phyloP scores from a whole-genome alignment of 2,329 filamentous ascomycete genomes.

The Colletotrichum sp. region DNA sequence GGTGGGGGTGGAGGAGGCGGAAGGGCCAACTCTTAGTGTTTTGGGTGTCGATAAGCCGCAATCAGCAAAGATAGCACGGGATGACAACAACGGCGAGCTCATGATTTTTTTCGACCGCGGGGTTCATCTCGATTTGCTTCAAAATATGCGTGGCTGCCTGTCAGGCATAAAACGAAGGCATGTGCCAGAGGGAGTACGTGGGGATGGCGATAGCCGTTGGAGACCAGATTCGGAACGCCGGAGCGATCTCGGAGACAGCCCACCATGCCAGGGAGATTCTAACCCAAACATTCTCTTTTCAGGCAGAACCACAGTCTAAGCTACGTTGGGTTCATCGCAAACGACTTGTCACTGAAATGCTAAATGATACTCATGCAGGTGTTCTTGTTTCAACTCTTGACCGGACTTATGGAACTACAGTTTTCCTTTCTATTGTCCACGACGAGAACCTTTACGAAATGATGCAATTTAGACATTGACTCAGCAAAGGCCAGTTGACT shows the following conservation, averaged over 20 bases:
- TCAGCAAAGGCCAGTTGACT: neutral
- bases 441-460: fast-evolving
- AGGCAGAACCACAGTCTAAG: neutral
- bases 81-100: neutral
- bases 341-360: neutral
- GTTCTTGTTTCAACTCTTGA: neutral
- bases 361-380: neutral
- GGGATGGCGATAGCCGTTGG: neutral
- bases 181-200: neutral
- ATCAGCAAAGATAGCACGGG: neutral
- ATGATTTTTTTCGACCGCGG: neutral
- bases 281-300: neutral
- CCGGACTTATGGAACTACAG: fast-evolving
- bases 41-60: neutral
- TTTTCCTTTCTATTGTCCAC: neutral
- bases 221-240: neutral
- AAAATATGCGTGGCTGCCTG: neutral
- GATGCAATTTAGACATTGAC: neutral
- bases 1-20: neutral
- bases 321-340: neutral
- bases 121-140: neutral
- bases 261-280: neutral
- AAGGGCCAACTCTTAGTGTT: neutral
- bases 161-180: neutral
- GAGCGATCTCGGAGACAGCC: neutral